Base-by-base conservation (phyloP, 139 green algal species). In the Chlamydomonas sphaeroides region DNA sequence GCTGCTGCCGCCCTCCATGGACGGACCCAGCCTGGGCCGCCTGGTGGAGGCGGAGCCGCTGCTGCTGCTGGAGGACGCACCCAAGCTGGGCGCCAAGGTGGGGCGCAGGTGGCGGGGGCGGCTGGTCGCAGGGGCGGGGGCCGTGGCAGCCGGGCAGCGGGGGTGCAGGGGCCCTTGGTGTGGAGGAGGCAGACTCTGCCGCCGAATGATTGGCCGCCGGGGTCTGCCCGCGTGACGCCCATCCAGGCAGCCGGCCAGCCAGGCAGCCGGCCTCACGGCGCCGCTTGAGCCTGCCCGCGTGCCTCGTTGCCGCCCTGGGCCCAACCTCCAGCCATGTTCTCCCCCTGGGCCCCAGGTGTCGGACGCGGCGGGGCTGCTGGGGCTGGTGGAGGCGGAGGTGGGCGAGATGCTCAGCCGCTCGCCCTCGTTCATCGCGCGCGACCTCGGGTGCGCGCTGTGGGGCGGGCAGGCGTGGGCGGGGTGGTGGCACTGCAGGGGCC, bases 1-100 rank as follows among this genome's bases (percentile, higher is more conserved):
- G 41, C 61, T 82, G 20, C 10, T 82, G n/a, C 57, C 66, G 36
- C 61, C 42, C 11, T n/a, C n/a, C n/a, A 45, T 59, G 36, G 15
- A 6, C 8, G 25, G 65, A 6, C 33, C 45, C 17, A 33, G 59
- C 6, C 61, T 86, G 80, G 80, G 61, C 11, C 57, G 53, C 21
- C 49, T 78, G 53, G 70, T 86, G 61, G 48, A 61, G 33, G 33
- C 33, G 70, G 38, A 74, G 35, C 62, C 80, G 17, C 45, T 61
- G 56, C 70, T 86, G 45, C 59, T 86, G 59, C 36, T 86, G 45
- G 70, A 71, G 63, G 48, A 56, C n/a, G 20, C 23, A 5, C 33
- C 35, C 14, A 30, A 51, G 21, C 80, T 78, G 28, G 36, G 48
- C 3, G 35, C 70, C 42, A 86, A 78, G 80, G 80, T 86, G 72